Conservation (phyloP, 2,329 filamentous ascomycete species). For the Sporothrix humicola region DNA sequence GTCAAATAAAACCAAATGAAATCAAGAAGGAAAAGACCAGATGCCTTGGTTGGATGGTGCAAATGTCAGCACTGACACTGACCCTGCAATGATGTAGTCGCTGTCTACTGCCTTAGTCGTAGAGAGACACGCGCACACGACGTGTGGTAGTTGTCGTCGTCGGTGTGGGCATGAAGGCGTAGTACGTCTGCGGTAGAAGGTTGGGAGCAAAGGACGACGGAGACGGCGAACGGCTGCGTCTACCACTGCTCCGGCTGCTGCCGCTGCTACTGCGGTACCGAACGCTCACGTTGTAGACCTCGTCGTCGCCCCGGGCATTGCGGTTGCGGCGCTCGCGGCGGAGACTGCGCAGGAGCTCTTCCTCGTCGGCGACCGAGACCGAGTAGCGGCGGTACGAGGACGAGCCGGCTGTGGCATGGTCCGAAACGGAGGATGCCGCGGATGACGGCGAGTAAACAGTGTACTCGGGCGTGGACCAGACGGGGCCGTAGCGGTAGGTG, state of each 20-base stretch:
- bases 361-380: constrained; percentile 5
- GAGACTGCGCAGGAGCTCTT: neutral
- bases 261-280: neutral
- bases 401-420: neutral
- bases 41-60: neutral
- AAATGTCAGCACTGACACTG: neutral
- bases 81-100: neutral
- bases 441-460: neutral
- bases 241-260: neutral
- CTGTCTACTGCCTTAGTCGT: neutral
- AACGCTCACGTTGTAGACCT: constrained; percentile 22
- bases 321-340: neutral
- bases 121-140: neutral
- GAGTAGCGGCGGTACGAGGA: neutral
- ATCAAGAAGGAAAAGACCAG: neutral
- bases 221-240: neutral
- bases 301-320: neutral
- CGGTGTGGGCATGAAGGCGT: neutral
- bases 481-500: neutral
- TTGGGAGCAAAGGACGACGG: neutral
- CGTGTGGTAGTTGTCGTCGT: neutral
- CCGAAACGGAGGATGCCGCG: neutral
- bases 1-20: neutral
- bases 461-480: constrained; percentile 4
- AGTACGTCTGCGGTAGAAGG: constrained; percentile 5